These are phyloP conservation scores for Neurospora sp. DNA, from an alignment of 495 filamentous ascomycete genomes.

Conservation along the genomic window DNA sequence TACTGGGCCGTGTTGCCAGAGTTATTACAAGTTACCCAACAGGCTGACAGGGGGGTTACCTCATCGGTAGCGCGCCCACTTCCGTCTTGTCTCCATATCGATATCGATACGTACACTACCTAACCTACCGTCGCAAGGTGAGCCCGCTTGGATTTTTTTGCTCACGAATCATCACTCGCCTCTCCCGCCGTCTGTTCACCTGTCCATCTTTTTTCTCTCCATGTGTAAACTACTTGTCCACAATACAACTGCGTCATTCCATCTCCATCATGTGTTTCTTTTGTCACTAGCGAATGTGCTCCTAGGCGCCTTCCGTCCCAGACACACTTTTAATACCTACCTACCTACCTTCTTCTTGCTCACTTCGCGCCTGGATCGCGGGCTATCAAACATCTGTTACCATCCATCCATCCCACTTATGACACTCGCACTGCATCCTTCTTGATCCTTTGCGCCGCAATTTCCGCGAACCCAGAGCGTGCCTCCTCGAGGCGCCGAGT, in stretches of 20 bases:
- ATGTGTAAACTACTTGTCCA: not conserved
- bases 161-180: not conserved
- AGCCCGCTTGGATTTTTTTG: not conserved
- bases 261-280: not conserved
- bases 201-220: not conserved
- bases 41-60: slow-evolving; percentile 1
- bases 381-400: not conserved
- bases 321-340: not conserved
- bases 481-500: slow-evolving; percentile 14
- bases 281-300: not conserved
- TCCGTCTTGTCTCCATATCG: not conserved
- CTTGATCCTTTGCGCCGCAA: not conserved
- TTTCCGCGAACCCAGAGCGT: not conserved
- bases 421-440: not conserved
- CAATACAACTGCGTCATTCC: not conserved
- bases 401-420: not conserved
- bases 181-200: not conserved
- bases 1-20: not conserved
- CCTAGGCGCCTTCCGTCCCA: not conserved
- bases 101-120: not conserved
- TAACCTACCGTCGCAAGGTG: not conserved
- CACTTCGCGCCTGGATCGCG: not conserved
- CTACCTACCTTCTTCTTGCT: not conserved
- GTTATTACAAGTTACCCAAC: not conserved
- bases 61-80: not conserved